phyloP scores from a whole-genome alignment of 2,329 filamentous ascomycete species.

The Elsinoe fawcettii region DNA sequence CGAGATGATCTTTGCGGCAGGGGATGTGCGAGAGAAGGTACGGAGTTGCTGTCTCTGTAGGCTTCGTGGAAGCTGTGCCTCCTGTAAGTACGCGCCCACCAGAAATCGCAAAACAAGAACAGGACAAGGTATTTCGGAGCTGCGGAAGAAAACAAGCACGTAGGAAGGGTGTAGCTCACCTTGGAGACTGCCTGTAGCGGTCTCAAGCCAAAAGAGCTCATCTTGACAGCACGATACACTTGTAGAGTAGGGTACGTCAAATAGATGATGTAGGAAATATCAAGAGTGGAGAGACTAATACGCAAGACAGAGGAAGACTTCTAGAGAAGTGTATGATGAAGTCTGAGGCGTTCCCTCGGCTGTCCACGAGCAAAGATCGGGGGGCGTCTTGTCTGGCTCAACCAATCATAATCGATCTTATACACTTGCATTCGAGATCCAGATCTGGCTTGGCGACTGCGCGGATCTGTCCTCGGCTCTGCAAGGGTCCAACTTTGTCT shows the following conservation, averaged over 20 bases:
- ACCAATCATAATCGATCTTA: neutral
- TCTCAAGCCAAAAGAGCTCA: conserved; percentile 32
- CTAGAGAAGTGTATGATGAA: conserved; percentile 15
- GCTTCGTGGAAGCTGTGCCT: conserved; percentile 17
- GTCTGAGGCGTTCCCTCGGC: conserved; percentile 10
- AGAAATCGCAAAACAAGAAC: neutral
- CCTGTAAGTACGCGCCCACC: neutral
- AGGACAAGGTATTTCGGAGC: conserved; percentile 22
- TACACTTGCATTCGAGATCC: conserved; percentile 5
- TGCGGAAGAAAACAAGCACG: neutral
- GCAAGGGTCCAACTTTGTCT: neutral
- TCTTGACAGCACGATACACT: conserved; percentile 18
- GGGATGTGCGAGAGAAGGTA: conserved; percentile 79
- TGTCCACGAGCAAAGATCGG: conserved; percentile 8
- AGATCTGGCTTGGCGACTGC: conserved; percentile 7
- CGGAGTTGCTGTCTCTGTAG: conserved; percentile 46
- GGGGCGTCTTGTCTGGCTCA: neutral
- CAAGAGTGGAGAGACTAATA: neutral
- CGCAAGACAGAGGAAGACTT: neutral
- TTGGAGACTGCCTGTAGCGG: conserved; percentile 27
- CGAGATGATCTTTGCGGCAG: conserved; percentile 76
- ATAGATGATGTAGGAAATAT: neutral
- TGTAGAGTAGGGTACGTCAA: neutral
- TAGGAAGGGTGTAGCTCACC: conserved; percentile 20
- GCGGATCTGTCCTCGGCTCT: conserved; percentile 9